Conservation (phyloP, 495 filamentous ascomycete genomes). For the Lophiotrema nucula region DNA sequence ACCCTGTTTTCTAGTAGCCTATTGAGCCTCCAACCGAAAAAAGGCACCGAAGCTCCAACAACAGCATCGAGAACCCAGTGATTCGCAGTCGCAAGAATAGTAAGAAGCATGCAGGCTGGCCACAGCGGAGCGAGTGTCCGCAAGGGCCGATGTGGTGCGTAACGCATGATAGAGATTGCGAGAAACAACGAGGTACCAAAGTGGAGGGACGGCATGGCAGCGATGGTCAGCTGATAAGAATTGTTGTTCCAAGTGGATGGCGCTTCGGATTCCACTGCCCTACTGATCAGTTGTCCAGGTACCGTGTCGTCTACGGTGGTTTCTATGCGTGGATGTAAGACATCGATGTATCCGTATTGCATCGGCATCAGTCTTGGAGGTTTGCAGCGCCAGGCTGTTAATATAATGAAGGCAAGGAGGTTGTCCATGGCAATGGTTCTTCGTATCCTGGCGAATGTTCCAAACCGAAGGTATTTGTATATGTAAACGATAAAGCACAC, state of each 20-base stretch:
- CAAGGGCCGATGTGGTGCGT: conserved; percentile 6
- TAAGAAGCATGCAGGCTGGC: conserved; percentile 18
- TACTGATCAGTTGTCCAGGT: not conserved
- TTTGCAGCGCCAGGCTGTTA: conserved; percentile 11
- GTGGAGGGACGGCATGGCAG: conserved; percentile 24
- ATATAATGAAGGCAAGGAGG: conserved; percentile 14
- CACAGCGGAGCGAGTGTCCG: conserved; percentile 16
- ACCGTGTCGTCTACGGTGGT: not conserved
- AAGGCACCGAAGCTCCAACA: conserved; percentile 10
- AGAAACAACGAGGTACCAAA: conserved; percentile 25
- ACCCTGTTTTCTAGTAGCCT: conserved; percentile 1
- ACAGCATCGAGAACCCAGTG: conserved; percentile 24
- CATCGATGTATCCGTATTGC: conserved; percentile 13
- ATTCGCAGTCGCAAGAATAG: conserved; percentile 23
- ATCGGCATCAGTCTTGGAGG: conserved; percentile 15
- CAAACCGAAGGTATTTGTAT: conserved; percentile 10
- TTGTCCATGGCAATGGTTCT: conserved; percentile 23
- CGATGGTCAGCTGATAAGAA: conserved; percentile 17
- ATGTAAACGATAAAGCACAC: conserved; percentile 16
- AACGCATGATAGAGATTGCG: conserved; percentile 8
- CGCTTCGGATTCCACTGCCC: not conserved
- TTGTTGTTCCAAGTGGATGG: conserved; percentile 12
- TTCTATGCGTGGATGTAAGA: not conserved
- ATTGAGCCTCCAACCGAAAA: conserved; percentile 10
- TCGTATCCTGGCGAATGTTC: conserved; percentile 5